These are phyloP conservation scores for Entamoeba dispar DNA, from an alignment of 208 protist species.

Conservation along the genomic window DNA sequence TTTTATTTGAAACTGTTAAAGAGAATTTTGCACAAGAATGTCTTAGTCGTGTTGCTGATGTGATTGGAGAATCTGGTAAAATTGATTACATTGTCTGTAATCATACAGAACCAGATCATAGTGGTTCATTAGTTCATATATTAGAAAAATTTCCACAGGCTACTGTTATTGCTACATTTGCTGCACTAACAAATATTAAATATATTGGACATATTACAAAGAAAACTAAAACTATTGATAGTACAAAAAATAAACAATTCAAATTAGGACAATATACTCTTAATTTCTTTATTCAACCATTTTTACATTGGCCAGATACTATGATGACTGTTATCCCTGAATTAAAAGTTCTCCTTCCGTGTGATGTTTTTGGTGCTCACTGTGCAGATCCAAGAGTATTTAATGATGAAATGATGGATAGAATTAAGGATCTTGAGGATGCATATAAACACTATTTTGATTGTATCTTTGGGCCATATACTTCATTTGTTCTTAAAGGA, in stretches of 20 bases:
- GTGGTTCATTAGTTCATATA: neutral
- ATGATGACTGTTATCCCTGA: slow-evolving; percentile 12
- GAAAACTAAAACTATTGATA: neutral
- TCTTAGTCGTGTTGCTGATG: neutral
- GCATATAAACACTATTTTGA: slow-evolving; percentile 9
- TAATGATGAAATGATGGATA: neutral
- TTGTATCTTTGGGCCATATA: slow-evolving; percentile 16
- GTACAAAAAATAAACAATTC: neutral
- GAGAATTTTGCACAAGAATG: neutral
- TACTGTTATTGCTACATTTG: neutral
- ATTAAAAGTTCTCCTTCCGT: slow-evolving; percentile 13
- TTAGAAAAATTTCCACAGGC: slow-evolving; percentile 2
- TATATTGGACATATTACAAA: slow-evolving; percentile 2
- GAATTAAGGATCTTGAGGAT: neutral
- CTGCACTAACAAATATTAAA: slow-evolving; percentile 1
- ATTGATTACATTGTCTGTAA: slow-evolving; percentile 9
- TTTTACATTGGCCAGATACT: slow-evolving; percentile 20
- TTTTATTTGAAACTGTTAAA: slow-evolving; percentile 15
- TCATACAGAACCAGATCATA: slow-evolving; percentile 21
- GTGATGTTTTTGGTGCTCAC: slow-evolving; percentile 24
- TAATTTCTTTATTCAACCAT: slow-evolving; percentile 13
- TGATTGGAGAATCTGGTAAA: neutral
- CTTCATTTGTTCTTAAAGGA: neutral
- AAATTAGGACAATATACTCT: neutral
- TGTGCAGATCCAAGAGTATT: neutral